These are phyloP conservation scores for Murraya koenigii DNA, from an alignment of 345 rosid species.

Conservation along the genomic window DNA sequence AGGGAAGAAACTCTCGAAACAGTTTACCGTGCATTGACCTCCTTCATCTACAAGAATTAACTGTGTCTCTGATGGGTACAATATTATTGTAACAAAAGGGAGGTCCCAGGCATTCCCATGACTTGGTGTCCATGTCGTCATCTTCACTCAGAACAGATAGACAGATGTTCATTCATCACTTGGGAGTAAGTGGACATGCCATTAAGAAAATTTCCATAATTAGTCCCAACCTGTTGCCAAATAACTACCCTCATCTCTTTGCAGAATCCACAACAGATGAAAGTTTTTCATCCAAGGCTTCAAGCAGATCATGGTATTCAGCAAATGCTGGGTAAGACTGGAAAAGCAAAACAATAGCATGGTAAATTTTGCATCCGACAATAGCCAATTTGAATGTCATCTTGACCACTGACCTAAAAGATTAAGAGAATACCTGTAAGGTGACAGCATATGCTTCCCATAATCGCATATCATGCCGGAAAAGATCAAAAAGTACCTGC, in stretches of 20 bases:
- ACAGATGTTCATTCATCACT: not conserved
- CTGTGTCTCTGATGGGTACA: slow-evolving; percentile 1
- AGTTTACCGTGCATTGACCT: slow-evolving; percentile 9
- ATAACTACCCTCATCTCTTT: slow-evolving; percentile 18
- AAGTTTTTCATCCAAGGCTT: slow-evolving; percentile 59
- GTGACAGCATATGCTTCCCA: slow-evolving; percentile 87
- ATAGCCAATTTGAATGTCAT: not conserved
- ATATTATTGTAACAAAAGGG: not conserved
- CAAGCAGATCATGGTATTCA: slow-evolving; percentile 75
- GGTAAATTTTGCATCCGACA: not conserved
- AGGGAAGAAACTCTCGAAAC: not conserved
- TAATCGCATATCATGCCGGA: slow-evolving; percentile 65
- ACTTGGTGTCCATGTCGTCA: not conserved
- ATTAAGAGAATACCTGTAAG: slow-evolving; percentile 49
- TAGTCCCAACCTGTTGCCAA: not conserved
- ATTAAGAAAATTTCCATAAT: not conserved
- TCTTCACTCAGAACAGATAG: not conserved
- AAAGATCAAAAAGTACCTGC: slow-evolving; percentile 90
- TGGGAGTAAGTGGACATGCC: not conserved
- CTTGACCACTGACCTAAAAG: not conserved
- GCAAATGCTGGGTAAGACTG: slow-evolving; percentile 67
- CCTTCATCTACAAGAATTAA: slow-evolving; percentile 30
- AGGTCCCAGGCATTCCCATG: not conserved
- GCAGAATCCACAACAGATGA: slow-evolving; percentile 31
- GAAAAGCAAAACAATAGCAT: not conserved